These are phyloP conservation scores for Colletotrichum navitas DNA, from an alignment of 2,329 filamentous ascomycete species.

Conservation along the genomic window DNA sequence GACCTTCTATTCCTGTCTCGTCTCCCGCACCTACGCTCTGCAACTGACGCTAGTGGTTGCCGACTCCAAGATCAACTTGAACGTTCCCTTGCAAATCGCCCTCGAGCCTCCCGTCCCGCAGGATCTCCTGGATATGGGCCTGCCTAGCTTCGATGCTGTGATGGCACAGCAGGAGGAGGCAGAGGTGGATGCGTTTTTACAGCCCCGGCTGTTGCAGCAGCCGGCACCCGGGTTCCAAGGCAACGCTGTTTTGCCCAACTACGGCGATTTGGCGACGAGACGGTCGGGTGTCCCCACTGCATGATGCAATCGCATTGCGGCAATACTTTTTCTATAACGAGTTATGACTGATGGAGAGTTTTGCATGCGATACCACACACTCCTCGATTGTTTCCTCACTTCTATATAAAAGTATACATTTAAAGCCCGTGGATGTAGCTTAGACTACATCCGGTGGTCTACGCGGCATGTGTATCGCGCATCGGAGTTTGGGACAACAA, in stretches of 20 bases:
- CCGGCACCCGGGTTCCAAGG: slow-evolving; percentile 51
- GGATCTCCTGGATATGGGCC: slow-evolving; percentile 49
- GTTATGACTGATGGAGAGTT: slow-evolving; percentile 24
- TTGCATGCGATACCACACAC: slow-evolving; percentile 20
- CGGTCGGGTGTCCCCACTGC: slow-evolving; percentile 15
- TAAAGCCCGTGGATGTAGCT: not conserved
- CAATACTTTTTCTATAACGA: slow-evolving; percentile 4
- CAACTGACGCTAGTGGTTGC: slow-evolving; percentile 59
- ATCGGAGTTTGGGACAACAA: slow-evolving; percentile 5
- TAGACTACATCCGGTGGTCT: not conserved
- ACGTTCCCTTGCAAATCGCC: slow-evolving; percentile 65
- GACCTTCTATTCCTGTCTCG: slow-evolving; percentile 70
- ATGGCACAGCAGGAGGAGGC: slow-evolving; percentile 57
- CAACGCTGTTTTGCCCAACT: slow-evolving; percentile 55
- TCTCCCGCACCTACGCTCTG: slow-evolving; percentile 67
- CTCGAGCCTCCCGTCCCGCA: slow-evolving; percentile 52
- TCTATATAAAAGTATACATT: not conserved
- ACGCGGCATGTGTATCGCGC: not conserved
- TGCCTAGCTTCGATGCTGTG: slow-evolving; percentile 65
- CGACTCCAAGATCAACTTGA: slow-evolving; percentile 58
- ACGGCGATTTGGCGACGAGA: slow-evolving; percentile 48
- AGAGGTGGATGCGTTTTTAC: slow-evolving; percentile 58
- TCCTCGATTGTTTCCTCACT: slow-evolving; percentile 16
- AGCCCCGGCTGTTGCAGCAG: slow-evolving; percentile 55
- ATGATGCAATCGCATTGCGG: not conserved